Conservation (phyloP, 2,329 filamentous ascomycete species). For the Macrophomina phaseolina region DNA sequence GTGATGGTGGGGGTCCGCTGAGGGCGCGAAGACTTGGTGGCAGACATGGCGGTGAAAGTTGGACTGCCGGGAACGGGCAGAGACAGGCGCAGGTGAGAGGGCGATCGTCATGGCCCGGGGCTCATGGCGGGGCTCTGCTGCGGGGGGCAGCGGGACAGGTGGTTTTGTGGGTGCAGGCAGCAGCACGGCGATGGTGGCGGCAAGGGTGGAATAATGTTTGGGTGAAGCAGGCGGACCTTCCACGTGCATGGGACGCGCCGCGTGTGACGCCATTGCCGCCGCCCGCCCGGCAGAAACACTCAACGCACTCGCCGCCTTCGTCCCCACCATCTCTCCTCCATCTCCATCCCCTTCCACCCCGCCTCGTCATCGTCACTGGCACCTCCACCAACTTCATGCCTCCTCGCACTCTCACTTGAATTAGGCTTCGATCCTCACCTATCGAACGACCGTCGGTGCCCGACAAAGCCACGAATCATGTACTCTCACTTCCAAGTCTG, state of each 20-base stretch:
- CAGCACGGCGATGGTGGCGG: neutral
- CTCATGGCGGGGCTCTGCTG: constrained; percentile 4
- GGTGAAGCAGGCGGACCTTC: neutral
- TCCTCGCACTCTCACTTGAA: too few relatives aligned
- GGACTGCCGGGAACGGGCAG: neutral
- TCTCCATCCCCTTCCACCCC: neutral
- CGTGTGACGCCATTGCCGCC: constrained; percentile 13
- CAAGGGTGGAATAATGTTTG: neutral
- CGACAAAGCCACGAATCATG: too few relatives aligned
- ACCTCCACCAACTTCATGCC: neutral
- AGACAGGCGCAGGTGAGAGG: neutral
- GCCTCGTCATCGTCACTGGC: neutral
- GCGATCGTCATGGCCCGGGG: constrained; percentile 17
- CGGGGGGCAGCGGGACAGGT: neutral
- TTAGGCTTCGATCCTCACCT: too few relatives aligned
- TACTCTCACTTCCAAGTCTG: too few relatives aligned
- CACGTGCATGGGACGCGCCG: constrained; percentile 13
- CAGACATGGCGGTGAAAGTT: constrained; percentile 18
- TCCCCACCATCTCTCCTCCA: neutral
- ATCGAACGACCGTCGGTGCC: too few relatives aligned
- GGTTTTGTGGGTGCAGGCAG: neutral
- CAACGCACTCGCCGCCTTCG: neutral
- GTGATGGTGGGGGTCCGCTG: constrained; percentile 23
- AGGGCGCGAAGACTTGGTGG: constrained; percentile 4
- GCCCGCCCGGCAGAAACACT: constrained; percentile 18